Percentiles rank a stretch among this genome's conserved stretches.
Evolutionary conservation across 2,329 filamentous ascomycete species (phyloP).

Genomic region (Plenodomus tracheiphilus): DNA sequence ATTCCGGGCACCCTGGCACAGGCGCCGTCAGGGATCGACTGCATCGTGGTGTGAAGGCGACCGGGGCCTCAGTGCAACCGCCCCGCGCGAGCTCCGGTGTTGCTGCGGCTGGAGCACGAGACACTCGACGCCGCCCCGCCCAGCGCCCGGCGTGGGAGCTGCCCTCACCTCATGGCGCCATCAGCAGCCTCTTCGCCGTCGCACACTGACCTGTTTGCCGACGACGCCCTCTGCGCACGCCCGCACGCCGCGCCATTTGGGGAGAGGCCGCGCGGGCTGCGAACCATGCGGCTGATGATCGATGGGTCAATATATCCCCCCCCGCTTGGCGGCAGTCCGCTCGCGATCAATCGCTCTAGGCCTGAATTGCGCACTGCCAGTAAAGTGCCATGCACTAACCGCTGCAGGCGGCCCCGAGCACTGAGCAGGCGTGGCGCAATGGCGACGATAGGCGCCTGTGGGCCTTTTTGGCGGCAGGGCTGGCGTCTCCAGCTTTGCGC

Average conservation of each 20-base stretch:
- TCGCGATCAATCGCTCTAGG: constrained; percentile 44
- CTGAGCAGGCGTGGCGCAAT: constrained; percentile 36
- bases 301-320: constrained; percentile 41
- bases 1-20: constrained; percentile 37
- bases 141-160: background rate
- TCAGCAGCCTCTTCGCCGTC: constrained; percentile 8
- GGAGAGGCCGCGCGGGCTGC: constrained; percentile 21
- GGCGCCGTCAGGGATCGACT: constrained; percentile 42
- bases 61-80: constrained; percentile 24
- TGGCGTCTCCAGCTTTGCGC: constrained; percentile 29
- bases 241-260: constrained; percentile 22
- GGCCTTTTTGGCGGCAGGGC: constrained; percentile 32
- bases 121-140: constrained; percentile 12
- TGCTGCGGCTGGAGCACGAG: constrained; percentile 29
- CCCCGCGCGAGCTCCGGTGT: constrained; percentile 29
- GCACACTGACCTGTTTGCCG: constrained; percentile 6
- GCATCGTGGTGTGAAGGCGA: constrained; percentile 24
- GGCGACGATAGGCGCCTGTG: constrained; percentile 35
- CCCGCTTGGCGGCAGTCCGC: constrained; percentile 44
- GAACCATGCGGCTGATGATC: constrained; percentile 46
- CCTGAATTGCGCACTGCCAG: constrained; percentile 38
- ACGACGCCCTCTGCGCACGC: constrained; percentile 12
- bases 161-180: constrained; percentile 26
- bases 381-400: constrained; percentile 39
- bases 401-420: constrained; percentile 42